Base-by-base conservation (phyloP, 257 asterid species). In the Solanum medicagineum region DNA sequence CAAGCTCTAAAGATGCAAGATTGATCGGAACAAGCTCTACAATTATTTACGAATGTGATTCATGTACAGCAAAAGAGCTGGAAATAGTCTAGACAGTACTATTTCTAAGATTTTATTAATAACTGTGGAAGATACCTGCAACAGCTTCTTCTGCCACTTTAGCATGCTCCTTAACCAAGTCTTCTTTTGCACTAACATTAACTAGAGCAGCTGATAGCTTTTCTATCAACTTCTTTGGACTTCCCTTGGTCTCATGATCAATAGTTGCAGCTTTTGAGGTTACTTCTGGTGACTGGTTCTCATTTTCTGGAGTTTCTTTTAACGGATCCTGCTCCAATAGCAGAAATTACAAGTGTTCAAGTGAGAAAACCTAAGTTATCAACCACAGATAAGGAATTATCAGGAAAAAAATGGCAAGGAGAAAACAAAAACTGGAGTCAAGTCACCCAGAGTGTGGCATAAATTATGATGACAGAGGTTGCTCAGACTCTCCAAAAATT, bases 101-200 rank as follows among this genome's bases (percentile, higher is more conserved):
- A 26, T 53, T 79, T 79, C 17, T 53, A 79, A 26, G 62, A 75
- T 2, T 7, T 59, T 44, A 75, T 49, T 49, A 0, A 75, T 20
- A 44, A 29, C 56, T 60, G 83, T 9, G 82, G 55, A 57, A 49
- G 29, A 11, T 91, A 94, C 98, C 96, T 85, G 94, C 97, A 32
- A 94, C 96, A 88, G 97, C 98, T 91, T 94, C 98, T 91, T 93
- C 97, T 40, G 97, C 97, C 62, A 94, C 96, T 88, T 92, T 94
- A 19, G 93, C 90, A 80, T 94, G 98, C 89, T 94, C 97, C 88
- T 94, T 94, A 85, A 93, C 98, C 36, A 94, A 86, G 56, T 94
- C 97, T 86, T 94, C 96, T 87, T 93, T 94, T 40, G 95, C 94
- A 68, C 96, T 89, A 22, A 93, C 92, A 89, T 94, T 94, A 42